Evolutionary conservation across 139 green algal genomes (phyloP).

Genomic region (Deuterostichococcus epilithicus): DNA sequence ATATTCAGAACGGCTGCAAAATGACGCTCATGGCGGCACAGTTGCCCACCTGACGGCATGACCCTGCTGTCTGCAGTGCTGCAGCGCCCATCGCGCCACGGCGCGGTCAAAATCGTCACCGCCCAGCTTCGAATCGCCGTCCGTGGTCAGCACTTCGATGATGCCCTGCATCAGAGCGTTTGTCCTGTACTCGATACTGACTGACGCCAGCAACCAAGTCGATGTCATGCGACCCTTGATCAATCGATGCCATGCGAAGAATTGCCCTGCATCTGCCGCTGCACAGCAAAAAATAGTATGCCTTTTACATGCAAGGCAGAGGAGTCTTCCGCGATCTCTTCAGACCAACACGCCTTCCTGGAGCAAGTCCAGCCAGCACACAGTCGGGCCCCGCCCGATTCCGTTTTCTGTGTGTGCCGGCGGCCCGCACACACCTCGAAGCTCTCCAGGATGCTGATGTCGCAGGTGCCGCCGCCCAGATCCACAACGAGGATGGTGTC

Average conservation of each 20-base stretch:
- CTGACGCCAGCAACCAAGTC: neutral
- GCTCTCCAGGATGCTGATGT: slow-evolving; percentile 69
- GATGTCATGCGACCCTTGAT: too few species aligned
- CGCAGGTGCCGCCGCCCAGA: slow-evolving; percentile 77
- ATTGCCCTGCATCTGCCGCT: too few species aligned
- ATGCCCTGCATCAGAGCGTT: slow-evolving; percentile 23
- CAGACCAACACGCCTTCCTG: too few species aligned
- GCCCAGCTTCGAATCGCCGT: slow-evolving; percentile 63
- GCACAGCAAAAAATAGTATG: too few species aligned
- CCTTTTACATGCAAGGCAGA: too few species aligned
- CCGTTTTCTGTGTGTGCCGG: neutral
- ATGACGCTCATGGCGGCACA: neutral
- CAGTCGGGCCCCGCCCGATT: neutral
- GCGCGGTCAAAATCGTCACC: slow-evolving; percentile 72
- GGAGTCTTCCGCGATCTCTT: too few species aligned
- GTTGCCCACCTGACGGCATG: neutral
- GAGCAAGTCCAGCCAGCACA: too few species aligned
- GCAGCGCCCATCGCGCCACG: slow-evolving; percentile 39
- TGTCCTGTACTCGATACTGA: neutral
- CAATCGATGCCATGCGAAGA: too few species aligned
- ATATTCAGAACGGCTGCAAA: neutral
- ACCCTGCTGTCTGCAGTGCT: neutral
- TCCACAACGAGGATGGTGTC: slow-evolving; percentile 79
- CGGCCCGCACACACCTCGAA: slow-evolving; percentile 70
- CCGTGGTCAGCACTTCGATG: slow-evolving; percentile 66